Conservation (phyloP, 768 basidiomycete genomes). For the Serendipita sp. region DNA sequence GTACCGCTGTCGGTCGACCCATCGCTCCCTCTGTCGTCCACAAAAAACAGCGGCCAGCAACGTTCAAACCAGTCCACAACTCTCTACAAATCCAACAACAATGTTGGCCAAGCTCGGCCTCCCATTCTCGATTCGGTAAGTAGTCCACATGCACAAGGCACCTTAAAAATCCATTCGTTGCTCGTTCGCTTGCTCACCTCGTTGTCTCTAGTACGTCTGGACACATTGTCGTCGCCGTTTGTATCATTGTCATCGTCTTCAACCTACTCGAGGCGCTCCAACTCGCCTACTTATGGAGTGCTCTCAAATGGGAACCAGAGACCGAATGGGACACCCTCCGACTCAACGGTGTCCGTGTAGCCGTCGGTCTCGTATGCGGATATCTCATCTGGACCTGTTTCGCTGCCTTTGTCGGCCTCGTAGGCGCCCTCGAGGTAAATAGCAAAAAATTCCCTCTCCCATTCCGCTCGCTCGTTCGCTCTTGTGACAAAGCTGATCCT, state of each 20-base stretch:
- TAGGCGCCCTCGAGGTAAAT: slow-evolving; percentile 53
- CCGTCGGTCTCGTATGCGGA: slow-evolving; percentile 47
- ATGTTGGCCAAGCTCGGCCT: background rate
- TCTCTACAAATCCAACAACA: background rate
- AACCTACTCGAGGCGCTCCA: slow-evolving; percentile 28
- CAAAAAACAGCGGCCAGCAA: too few species aligned
- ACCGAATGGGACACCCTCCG: slow-evolving; percentile 34
- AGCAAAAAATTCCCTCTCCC: background rate
- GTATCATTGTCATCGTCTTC: slow-evolving; percentile 26
- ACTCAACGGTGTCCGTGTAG: slow-evolving; percentile 28
- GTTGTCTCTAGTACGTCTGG: background rate
- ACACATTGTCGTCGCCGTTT: slow-evolving; percentile 18
- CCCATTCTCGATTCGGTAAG: background rate
- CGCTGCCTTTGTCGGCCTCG: slow-evolving; percentile 48
- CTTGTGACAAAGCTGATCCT: background rate
- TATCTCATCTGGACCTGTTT: slow-evolving; percentile 53
- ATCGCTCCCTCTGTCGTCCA: too few species aligned
- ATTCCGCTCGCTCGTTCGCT: background rate
- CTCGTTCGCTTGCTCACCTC: background rate
- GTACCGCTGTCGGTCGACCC: too few species aligned
- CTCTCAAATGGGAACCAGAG: slow-evolving; percentile 32
- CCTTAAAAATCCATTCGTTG: background rate
- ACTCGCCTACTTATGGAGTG: slow-evolving; percentile 29
- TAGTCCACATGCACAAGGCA: background rate
- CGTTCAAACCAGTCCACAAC: background rate